These are phyloP conservation scores for Citrullus amarus DNA, from an alignment of 306 rosid species.

Conservation along the genomic window DNA sequence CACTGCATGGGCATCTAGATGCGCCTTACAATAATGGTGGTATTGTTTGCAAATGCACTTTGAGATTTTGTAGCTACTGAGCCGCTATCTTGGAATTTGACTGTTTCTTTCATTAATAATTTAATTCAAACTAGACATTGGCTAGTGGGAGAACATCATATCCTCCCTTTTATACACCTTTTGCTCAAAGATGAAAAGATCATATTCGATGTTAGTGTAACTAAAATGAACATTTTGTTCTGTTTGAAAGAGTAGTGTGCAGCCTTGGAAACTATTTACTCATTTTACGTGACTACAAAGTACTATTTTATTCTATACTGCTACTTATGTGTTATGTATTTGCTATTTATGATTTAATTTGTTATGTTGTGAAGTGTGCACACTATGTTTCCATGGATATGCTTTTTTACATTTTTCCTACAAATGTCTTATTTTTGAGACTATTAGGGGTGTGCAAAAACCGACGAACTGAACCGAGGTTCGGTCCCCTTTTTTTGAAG, in stretches of 20 bases:
- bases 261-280: background rate
- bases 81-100: background rate
- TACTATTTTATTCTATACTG: background rate
- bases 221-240: background rate
- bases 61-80: background rate
- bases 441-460: background rate
- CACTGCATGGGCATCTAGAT: background rate
- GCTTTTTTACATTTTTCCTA: background rate
- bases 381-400: constrained; percentile 14
- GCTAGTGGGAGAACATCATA: background rate
- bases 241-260: background rate
- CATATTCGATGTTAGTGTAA: background rate
- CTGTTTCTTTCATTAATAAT: background rate
- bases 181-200: background rate
- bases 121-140: background rate
- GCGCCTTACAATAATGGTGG: background rate
- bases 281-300: background rate
- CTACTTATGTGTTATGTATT: background rate
- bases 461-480: too few species aligned
- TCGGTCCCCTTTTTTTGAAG: too few species aligned
- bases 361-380: constrained; percentile 81
- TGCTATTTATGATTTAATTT: constrained; percentile 52
- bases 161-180: background rate
- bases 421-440: background rate
- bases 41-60: background rate